These are phyloP conservation scores for Protoeuglena noctilucae DNA, from an alignment of 139 green algal genomes.

Conservation along the genomic window DNA sequence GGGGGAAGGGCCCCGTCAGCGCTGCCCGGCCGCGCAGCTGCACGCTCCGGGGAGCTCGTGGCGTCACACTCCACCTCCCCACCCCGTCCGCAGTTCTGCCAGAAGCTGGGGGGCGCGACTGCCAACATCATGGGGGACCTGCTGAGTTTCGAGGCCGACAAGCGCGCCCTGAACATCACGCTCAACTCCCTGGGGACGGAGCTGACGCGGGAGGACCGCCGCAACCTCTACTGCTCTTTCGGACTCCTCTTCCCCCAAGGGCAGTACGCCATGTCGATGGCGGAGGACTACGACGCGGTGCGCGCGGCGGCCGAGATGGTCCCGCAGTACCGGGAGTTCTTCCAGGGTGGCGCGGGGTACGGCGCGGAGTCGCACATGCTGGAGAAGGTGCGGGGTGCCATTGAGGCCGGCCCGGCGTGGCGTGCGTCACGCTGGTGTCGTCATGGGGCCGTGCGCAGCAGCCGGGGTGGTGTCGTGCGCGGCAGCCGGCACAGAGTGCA, in stretches of 20 bases:
- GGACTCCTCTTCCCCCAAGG: slow-evolving; percentile 76
- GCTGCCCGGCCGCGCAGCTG: too few relatives aligned
- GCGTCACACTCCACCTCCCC: too few relatives aligned
- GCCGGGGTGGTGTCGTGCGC: too few relatives aligned
- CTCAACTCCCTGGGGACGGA: slow-evolving; percentile 95
- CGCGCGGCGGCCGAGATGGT: slow-evolving; percentile 24
- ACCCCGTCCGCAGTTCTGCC: slow-evolving; percentile 32
- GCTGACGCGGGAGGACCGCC: slow-evolving; percentile 85
- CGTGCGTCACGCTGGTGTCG: too few relatives aligned
- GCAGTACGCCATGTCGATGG: slow-evolving; percentile 75
- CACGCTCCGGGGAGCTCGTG: too few relatives aligned
- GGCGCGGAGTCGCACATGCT: slow-evolving; percentile 73
- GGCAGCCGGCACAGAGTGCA: too few relatives aligned
- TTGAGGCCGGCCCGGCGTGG: slow-evolving; percentile 75
- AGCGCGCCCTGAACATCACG: slow-evolving; percentile 94
- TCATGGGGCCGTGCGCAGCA: too few relatives aligned
- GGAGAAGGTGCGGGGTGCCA: slow-evolving; percentile 63
- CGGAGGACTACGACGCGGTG: slow-evolving; percentile 94
- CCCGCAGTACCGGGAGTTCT: slow-evolving; percentile 14
- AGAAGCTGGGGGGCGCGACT: slow-evolving; percentile 66
- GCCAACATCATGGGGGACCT: slow-evolving; percentile 81
- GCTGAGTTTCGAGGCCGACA: slow-evolving; percentile 90
- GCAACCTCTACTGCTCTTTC: slow-evolving; percentile 90
- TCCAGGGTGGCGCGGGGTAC: slow-evolving; percentile 1
- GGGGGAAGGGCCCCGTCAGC: too few relatives aligned